A percentile compares a stretch with the other conserved stretches of the same genome.
Conservation (phyloP, 2,329 filamentous ascomycete genomes). For the Bipolaris victoriae region DNA sequence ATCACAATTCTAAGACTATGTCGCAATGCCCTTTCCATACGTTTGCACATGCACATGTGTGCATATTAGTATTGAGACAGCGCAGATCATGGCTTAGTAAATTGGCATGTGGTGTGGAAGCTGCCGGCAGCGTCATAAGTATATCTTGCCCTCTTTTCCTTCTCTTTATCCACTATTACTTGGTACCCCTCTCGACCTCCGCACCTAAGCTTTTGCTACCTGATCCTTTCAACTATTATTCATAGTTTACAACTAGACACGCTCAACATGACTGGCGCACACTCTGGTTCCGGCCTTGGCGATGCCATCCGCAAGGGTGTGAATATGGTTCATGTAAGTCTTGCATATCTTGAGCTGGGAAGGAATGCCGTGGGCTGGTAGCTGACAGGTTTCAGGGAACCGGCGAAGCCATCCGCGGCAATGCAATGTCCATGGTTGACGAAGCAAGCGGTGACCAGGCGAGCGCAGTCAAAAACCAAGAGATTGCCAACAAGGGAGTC, state of each 20-base stretch:
- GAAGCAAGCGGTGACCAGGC: conserved; percentile 39
- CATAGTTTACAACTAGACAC: background rate
- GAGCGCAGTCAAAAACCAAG: conserved; percentile 38
- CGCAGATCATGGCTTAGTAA: conserved; percentile 22
- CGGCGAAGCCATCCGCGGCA: conserved; percentile 49
- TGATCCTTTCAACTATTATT: background rate
- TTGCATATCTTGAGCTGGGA: background rate
- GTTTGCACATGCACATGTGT: conserved; percentile 2
- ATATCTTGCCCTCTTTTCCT: background rate
- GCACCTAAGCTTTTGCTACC: conserved; percentile 5
- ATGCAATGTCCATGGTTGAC: conserved; percentile 46
- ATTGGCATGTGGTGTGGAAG: conserved; percentile 8
- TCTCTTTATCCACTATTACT: background rate
- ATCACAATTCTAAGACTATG: conserved; percentile 18
- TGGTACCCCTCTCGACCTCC: conserved; percentile 2
- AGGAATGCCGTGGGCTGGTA: background rate
- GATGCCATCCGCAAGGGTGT: conserved; percentile 44
- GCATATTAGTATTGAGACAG: background rate
- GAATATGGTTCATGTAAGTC: conserved; percentile 44
- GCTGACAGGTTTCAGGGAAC: conserved; percentile 39
- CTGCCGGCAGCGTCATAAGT: conserved; percentile 6
- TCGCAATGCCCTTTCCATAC: conserved; percentile 20
- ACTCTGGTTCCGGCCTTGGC: conserved; percentile 34
- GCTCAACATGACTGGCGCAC: conserved; percentile 33
- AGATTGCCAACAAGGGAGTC: conserved; percentile 41